phyloP scores from a whole-genome alignment of 306 rosid species.

The Macrotyloma uniflorum region DNA sequence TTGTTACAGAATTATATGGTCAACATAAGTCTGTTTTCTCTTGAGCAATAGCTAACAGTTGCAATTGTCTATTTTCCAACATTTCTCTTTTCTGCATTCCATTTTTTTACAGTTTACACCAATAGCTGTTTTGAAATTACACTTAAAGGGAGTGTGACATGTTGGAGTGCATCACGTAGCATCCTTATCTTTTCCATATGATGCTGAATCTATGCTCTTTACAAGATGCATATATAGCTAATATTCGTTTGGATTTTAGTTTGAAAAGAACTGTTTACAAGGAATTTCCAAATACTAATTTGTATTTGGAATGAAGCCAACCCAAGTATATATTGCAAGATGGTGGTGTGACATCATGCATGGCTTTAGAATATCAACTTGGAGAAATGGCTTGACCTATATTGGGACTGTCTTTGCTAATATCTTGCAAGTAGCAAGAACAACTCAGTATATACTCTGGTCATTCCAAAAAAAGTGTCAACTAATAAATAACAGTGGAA shows the following conservation, averaged over 20 bases:
- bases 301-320: constrained; percentile 30
- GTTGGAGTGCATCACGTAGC: too few species aligned
- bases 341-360: constrained; percentile 47
- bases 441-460: constrained; percentile 34
- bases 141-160: too few species aligned
- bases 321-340: background rate
- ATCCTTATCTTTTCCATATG: background rate
- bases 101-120: background rate
- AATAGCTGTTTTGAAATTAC: background rate
- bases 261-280: constrained; percentile 40
- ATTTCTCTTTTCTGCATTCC: background rate
- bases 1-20: background rate
- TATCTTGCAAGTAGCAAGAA: constrained; percentile 49
- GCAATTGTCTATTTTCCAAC: background rate
- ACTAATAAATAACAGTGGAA: background rate
- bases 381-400: constrained; percentile 47
- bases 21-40: too few species aligned
- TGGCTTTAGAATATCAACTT: constrained; percentile 52
- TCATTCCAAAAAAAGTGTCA: background rate
- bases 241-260: constrained; percentile 27
- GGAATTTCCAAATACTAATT: constrained; percentile 30
- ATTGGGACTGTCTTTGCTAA: constrained; percentile 23
- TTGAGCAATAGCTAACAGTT: background rate
- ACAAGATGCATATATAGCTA: background rate
- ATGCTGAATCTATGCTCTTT: background rate